Base-by-base conservation (phyloP, 140 eudicot species). In the Oenanthe javanica region DNA sequence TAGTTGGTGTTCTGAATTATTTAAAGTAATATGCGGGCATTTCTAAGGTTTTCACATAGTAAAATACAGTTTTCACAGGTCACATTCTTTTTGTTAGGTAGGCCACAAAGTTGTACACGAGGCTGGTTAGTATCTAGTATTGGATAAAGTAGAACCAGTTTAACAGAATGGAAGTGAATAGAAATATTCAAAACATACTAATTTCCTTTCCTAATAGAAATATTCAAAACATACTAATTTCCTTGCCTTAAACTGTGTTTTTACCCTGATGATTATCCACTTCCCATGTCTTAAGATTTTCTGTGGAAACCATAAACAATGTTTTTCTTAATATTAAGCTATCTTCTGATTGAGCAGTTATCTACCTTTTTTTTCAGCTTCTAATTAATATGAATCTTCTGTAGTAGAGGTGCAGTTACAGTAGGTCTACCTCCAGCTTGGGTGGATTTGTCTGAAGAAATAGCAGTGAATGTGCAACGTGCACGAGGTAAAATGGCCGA, bases 361-460 rank as follows among this genome's bases (percentile, higher is more conserved):
- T 15, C 23, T 42, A 69, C 27, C 6, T 3, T 27, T 51, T 6
- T 1, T 1, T 27, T 27, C n/a, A 48, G 64, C 61, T 75, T 23
- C 38, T 48, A 49, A 48, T 21, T 49, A 36, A 16, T 42, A 57
- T 57, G 18, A n/a, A 9, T 63, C 75, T 79, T 54, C 81, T 86
- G 80, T 91, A 87, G 96, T 77, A 79, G 84, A 81, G 94, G 94
- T 81, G 91, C 96, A 77, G 46, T 88, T 43, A 90, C 93, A 6
- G 88, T 94, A 71, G 98, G 96, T 40, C 89, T 94, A 72, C 98
- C 98, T 77, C 98, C 96, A 84, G 96, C 97, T 49, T 94, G 96
- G 98, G 97, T 94, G 81, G 97, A 89, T 86, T 83, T 90, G 78
- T 94, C 97, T 76, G 98, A 94, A 85, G 98, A 90, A 86, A 86